These are phyloP conservation scores for Blastobotrys petasosporus DNA, from an alignment of 1,139 yeast species.

Conservation along the genomic window DNA sequence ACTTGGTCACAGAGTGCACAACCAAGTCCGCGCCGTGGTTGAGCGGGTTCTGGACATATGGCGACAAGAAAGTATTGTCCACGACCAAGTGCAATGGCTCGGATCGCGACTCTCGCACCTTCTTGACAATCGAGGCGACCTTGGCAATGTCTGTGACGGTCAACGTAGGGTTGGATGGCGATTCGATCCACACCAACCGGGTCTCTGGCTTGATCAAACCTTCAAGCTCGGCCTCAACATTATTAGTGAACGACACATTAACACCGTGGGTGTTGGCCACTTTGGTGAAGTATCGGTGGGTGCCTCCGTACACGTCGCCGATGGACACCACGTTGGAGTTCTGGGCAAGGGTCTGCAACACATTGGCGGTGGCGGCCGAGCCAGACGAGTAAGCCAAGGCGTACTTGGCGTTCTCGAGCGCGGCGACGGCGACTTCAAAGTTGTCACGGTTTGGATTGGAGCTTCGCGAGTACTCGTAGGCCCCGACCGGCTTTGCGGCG, in stretches of 20 bases:
- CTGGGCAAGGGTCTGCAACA: conserved; percentile 66
- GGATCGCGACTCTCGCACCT: conserved; percentile 40
- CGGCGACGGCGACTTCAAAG: conserved; percentile 75
- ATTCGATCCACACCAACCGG: conserved; percentile 77
- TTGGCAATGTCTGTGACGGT: conserved; percentile 63
- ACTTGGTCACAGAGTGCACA: conserved; percentile 84
- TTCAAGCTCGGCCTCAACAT: conserved; percentile 56
- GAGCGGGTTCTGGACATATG: conserved; percentile 84
- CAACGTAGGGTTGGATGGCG: conserved; percentile 86
- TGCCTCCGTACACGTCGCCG: conserved; percentile 91
- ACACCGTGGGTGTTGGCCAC: conserved; percentile 81
- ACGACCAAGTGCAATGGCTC: conserved; percentile 62
- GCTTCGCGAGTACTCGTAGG: conserved; percentile 80
- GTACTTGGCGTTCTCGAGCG: conserved; percentile 69
- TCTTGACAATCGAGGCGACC: conserved; percentile 49
- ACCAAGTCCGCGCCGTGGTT: conserved; percentile 80
- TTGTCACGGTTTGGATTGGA: conserved; percentile 85
- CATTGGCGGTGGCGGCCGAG: conserved; percentile 77
- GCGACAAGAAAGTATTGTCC: conserved; percentile 92
- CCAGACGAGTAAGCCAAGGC: conserved; percentile 84
- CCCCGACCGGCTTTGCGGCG: conserved; percentile 74
- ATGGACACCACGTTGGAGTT: conserved; percentile 73
- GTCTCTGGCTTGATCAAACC: conserved; percentile 55
- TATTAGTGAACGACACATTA: conserved; percentile 59
- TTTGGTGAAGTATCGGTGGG: conserved; percentile 84